A percentile compares a stretch with the other conserved stretches of the same genome.
phyloP scores from a whole-genome alignment of 2,329 filamentous ascomycete genomes.

The Fusarium sp. region DNA sequence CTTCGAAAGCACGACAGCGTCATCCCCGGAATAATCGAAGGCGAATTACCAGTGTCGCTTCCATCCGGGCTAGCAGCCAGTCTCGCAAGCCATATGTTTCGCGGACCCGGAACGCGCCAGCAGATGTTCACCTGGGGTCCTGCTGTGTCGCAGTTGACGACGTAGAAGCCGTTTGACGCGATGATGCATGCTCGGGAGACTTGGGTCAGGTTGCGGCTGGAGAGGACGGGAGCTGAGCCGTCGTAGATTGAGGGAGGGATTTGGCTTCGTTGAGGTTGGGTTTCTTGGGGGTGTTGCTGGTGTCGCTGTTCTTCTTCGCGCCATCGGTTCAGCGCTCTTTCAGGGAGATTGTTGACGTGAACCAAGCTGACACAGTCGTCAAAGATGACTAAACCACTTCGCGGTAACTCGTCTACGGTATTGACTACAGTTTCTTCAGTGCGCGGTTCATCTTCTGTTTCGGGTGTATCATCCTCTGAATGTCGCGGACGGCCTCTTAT shows the following conservation, averaged over 20 bases:
- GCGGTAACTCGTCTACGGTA: not conserved
- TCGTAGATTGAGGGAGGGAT: not conserved
- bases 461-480: fast-evolving
- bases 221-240: not conserved
- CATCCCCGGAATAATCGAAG: not conserved
- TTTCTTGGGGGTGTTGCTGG: not conserved
- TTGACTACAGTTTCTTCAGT: not conserved
- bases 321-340: not conserved
- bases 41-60: fast-evolving
- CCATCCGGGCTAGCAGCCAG: not conserved
- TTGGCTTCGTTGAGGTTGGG: not conserved
- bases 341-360: not conserved
- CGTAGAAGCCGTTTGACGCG: not conserved
- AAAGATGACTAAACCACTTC: not conserved
- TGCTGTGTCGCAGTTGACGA: not conserved
- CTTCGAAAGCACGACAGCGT: not conserved
- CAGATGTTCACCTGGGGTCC: not conserved
- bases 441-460: not conserved
- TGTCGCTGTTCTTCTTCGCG: not conserved
- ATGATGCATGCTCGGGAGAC: not conserved
- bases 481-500: not conserved
- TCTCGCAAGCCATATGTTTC: not conserved
- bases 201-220: not conserved
- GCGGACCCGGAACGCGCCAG: not conserved
- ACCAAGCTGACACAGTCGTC: not conserved